A percentile compares a stretch with the other conserved stretches of the same genome.
Conservation (phyloP, 1,139 yeast genomes). For the Magnusiomyces suaveolens region DNA sequence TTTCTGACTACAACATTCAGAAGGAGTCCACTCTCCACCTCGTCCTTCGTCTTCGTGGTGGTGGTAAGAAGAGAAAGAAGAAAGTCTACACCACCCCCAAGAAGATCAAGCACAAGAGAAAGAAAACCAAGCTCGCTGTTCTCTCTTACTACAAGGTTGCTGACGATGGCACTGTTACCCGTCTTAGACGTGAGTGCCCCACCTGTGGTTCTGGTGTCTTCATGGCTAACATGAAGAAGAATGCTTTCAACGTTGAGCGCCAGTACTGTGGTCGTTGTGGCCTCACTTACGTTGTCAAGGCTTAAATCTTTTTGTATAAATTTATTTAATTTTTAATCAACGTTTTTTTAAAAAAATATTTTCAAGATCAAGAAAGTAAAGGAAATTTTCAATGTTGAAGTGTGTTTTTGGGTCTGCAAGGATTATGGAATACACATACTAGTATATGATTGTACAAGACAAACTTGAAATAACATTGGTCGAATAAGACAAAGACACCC, state of each 20-base stretch:
- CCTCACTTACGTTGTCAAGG: constrained; percentile 46
- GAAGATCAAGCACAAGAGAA: constrained; percentile 99
- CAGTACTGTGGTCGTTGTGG: constrained; percentile 99
- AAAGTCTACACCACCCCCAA: constrained; percentile 99
- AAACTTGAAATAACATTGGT: too few species aligned
- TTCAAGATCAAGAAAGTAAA: background rate
- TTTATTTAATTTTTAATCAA: background rate
- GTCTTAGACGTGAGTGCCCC: constrained; percentile 98
- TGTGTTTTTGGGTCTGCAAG: background rate
- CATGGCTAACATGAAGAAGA: constrained; percentile 98
- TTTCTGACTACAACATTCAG: too few species aligned
- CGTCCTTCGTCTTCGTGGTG: constrained; percentile 53
- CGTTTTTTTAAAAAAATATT: background rate
- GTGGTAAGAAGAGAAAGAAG: constrained; percentile 99
- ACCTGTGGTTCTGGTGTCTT: constrained; percentile 98
- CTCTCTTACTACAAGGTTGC: constrained; percentile 99
- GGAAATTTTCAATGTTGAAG: background rate
- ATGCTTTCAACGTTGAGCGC: constrained; percentile 95
- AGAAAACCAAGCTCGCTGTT: constrained; percentile 98
- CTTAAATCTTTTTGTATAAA: background rate
- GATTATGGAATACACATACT: too few species aligned
- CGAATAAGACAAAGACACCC: too few species aligned
- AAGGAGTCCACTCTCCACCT: constrained; percentile 83
- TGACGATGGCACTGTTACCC: constrained; percentile 96
- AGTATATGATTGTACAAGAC: too few species aligned